Evolutionary conservation across 225 moss, liverwort and hornwort species (phyloP).

Genomic region (Ulota crispa): DNA sequence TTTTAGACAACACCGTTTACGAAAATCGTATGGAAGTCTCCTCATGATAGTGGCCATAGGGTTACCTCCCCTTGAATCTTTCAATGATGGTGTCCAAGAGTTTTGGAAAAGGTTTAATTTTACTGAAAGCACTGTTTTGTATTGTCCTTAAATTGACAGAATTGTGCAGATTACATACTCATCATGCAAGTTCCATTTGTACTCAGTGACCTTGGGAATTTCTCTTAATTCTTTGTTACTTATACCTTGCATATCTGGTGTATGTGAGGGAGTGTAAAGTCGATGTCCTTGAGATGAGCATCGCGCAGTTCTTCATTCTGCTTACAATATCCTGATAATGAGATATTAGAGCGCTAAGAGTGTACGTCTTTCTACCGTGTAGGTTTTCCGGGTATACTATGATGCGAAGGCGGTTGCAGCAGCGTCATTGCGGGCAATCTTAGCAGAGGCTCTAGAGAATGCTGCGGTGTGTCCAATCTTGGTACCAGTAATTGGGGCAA

Average conservation of each 20-base stretch:
- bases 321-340: neutral
- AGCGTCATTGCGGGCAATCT: conserved; percentile 28
- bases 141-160: neutral
- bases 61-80: neutral
- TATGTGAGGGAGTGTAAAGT: neutral
- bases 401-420: conserved; percentile 44
- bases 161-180: neutral
- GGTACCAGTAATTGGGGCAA: conserved; percentile 66
- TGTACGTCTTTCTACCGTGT: conserved; percentile 11
- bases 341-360: neutral
- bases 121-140: neutral
- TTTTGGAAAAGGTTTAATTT: neutral
- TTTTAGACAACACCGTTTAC: neutral
- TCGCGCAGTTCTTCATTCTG: neutral
- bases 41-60: neutral
- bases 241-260: neutral
- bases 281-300: neutral
- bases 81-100: neutral
- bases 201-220: neutral
- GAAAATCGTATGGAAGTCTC: neutral
- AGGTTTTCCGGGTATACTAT: conserved; percentile 80
- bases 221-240: neutral
- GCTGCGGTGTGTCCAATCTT: conserved; percentile 29
- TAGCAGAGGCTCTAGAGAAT: conserved; percentile 29
- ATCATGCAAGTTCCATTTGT: neutral